These are phyloP conservation scores for Candida sonorensis DNA, from an alignment of 805 yeast genomes.

Conservation along the genomic window DNA sequence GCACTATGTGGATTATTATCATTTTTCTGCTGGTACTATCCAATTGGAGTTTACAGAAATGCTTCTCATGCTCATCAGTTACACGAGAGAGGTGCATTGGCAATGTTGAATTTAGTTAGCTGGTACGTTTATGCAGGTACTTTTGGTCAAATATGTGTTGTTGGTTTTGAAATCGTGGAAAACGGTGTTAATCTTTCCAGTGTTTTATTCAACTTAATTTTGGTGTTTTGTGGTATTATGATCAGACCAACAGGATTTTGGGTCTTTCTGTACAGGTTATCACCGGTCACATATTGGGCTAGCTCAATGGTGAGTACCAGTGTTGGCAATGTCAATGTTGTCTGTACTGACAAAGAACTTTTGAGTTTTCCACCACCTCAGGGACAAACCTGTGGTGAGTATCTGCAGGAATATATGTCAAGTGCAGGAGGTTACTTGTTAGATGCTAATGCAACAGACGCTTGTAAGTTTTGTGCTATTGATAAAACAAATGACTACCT, in stretches of 20 bases:
- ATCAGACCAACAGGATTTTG: slow-evolving; percentile 61
- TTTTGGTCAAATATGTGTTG: slow-evolving; percentile 50
- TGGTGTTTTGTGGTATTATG: slow-evolving; percentile 77
- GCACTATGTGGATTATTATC: slow-evolving; percentile 54
- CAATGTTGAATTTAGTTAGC: slow-evolving; percentile 33
- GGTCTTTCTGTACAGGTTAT: slow-evolving; percentile 70
- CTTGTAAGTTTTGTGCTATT: slow-evolving; percentile 58
- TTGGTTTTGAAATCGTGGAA: slow-evolving; percentile 52
- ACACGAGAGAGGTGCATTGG: slow-evolving; percentile 51
- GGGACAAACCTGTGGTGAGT: slow-evolving; percentile 54
- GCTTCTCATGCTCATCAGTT: slow-evolving; percentile 42
- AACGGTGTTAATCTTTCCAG: slow-evolving; percentile 59
- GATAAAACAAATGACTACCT: slow-evolving; percentile 54
- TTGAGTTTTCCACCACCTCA: slow-evolving; percentile 42
- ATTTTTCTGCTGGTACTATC: slow-evolving; percentile 64
- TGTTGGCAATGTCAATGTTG: slow-evolving; percentile 41
- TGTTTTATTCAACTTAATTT: slow-evolving; percentile 51
- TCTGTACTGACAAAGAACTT: slow-evolving; percentile 43
- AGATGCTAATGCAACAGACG: slow-evolving; percentile 36
- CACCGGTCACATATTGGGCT: slow-evolving; percentile 65
- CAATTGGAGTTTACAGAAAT: slow-evolving; percentile 58
- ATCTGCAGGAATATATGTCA: slow-evolving; percentile 33
- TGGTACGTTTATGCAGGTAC: slow-evolving; percentile 52
- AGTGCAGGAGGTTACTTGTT: slow-evolving; percentile 42
- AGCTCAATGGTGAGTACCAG: slow-evolving; percentile 48